Base-by-base conservation (phyloP, 176 grass and related monocot species). In the Poa annua region DNA sequence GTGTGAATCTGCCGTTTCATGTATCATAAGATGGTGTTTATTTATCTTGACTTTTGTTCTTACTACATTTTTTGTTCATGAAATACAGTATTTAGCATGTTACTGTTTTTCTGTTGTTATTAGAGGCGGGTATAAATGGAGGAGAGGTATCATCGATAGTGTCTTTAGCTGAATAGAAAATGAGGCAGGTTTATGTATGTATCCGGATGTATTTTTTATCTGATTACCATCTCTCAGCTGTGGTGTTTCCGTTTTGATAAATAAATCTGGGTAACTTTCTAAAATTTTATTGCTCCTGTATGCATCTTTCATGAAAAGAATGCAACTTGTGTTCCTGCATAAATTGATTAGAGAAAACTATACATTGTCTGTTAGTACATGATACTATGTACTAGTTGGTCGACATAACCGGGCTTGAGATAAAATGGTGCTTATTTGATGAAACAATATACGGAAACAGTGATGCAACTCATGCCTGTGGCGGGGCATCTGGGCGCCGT, bases 1-100 rank as follows among this genome's bases (percentile, higher is more conserved):
- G 62, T 85, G 76, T 66, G 80, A 80, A 80, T 84, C 80, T n/a
- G 41, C 65, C 54, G 68, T 29, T 80, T 79, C 68, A 80, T 90
- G 88, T 87, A 87, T 90, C 61, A 80, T 77, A 87, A 76, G 51
- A 74, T 86, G 84, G 80, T 84, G 68, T 83, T 86, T 83, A 62
- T 80, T 90, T 87, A 86, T 60, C 50, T 69, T 79, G 80, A 44
- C 53, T 71, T 66, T 20, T 75, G 67, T 76, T 76, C 75, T 73
- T 24, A 56, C 71, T 73, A 53, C 64, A 42, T 22, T 91, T 88
- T 81, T 78, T 88, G 84, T 90, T 51, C 80, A 62, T 88, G 44
- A 69, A 89, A 86, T 80, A 86, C 80, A 22, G 60, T 68, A 71
- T 39, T 52, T 71, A 89, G 87, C 62, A 71, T 64, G 77, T 52